Evolutionary conservation across 331 rosid genomes (phyloP).

Genomic region (Phaseolus coccineus): DNA sequence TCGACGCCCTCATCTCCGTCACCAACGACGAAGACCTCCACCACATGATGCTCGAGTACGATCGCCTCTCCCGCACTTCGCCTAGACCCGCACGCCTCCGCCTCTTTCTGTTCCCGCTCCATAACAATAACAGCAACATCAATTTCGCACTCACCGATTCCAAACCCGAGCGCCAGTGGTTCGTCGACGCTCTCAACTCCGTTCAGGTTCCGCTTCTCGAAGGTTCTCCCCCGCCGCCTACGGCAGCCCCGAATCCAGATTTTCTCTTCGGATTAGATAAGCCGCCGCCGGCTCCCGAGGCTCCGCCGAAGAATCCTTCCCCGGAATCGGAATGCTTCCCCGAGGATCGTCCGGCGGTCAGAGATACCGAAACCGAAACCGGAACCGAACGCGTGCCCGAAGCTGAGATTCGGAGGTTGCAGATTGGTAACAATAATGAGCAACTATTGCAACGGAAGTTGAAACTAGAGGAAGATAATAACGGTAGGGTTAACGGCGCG

Average conservation of each 20-base stretch:
- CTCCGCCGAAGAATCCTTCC: background rate
- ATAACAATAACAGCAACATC: background rate
- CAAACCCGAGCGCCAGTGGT: conserved; percentile 78
- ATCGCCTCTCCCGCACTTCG: conserved; percentile 72
- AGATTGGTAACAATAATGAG: conserved; percentile 40
- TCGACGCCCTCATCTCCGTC: conserved; percentile 88
- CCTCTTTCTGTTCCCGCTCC: conserved; percentile 67
- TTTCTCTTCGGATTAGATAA: conserved; percentile 84
- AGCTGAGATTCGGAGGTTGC: conserved; percentile 61
- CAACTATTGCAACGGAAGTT: conserved; percentile 54
- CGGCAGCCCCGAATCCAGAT: conserved; percentile 67
- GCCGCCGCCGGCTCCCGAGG: conserved; percentile 45
- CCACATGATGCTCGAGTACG: conserved; percentile 87
- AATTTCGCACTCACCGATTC: conserved; percentile 49
- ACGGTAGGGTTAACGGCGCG: conserved; percentile 45
- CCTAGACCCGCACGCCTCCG: conserved; percentile 78
- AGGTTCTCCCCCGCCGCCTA: conserved; percentile 59
- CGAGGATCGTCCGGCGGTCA: conserved; percentile 58
- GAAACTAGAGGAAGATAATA: background rate
- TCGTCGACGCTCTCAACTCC: conserved; percentile 86
- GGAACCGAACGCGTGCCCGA: conserved; percentile 27
- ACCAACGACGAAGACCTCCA: conserved; percentile 87
- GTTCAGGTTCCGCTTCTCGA: conserved; percentile 61
- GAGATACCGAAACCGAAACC: conserved; percentile 40
- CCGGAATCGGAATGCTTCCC: conserved; percentile 57